Conservation (phyloP, 2,329 filamentous ascomycete genomes). For the Conoideocrella luteorostrata region DNA sequence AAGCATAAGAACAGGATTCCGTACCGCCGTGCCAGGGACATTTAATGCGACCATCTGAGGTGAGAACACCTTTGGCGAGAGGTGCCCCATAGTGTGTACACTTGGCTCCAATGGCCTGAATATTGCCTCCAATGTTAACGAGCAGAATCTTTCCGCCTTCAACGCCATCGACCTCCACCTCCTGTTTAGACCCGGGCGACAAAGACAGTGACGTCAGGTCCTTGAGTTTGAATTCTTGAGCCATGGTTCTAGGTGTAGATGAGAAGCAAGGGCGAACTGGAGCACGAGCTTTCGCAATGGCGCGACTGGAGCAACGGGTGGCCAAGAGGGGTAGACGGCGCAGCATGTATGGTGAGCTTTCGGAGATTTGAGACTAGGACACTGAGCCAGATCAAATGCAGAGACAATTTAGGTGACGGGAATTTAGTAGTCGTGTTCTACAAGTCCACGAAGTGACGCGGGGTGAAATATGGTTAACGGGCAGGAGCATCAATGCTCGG, state of each 20-base stretch:
- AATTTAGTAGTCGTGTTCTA: too few relatives aligned
- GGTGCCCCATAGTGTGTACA: constrained; percentile 94
- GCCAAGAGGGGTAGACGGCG: not conserved
- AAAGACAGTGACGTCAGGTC: constrained; percentile 68
- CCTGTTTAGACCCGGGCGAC: constrained; percentile 74
- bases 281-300: not conserved
- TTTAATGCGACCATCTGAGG: constrained; percentile 73
- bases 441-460: too few relatives aligned
- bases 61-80: constrained; percentile 77
- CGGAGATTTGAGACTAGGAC: too few relatives aligned
- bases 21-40: constrained; percentile 95
- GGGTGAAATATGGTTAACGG: too few relatives aligned
- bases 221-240: constrained; percentile 64
- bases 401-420: too few relatives aligned
- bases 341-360: constrained; percentile 7
- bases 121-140: constrained; percentile 66
- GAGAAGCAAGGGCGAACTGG: constrained; percentile 14
- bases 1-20: constrained; percentile 16
- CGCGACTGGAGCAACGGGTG: not conserved
- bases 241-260: constrained; percentile 35
- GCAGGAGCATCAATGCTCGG: too few relatives aligned
- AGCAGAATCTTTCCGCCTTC: constrained; percentile 81
- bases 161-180: constrained; percentile 86
- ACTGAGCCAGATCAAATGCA: too few relatives aligned
- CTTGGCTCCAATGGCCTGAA: constrained; percentile 74